phyloP scores from a whole-genome alignment of 2,329 filamentous ascomycete species.

The Cytospora piceae region DNA sequence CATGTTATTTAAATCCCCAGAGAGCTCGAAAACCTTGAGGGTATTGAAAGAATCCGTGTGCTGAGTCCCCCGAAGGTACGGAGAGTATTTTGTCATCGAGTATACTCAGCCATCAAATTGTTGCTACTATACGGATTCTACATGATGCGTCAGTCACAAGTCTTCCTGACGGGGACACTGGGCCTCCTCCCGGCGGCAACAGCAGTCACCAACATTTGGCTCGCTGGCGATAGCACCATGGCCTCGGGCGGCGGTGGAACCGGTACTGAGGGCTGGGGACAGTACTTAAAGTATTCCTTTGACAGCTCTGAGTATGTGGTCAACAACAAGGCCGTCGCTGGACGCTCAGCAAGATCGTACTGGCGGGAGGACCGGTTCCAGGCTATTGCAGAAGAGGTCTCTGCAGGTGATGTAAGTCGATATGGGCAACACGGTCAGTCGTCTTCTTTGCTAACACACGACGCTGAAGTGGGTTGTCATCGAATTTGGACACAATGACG shows the following conservation, averaged over 20 bases:
- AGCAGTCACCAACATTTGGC: conserved; percentile 23
- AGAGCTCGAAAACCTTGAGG: neutral
- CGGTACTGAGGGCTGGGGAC: conserved; percentile 63
- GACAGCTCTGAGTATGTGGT: conserved; percentile 47
- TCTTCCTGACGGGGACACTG: conserved; percentile 5
- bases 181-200: conserved; percentile 1
- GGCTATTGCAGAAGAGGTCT: conserved; percentile 55
- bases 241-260: conserved; percentile 50
- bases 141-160: conserved; percentile 5
- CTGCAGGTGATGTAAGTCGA: conserved; percentile 52
- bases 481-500: conserved; percentile 76
- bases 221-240: conserved; percentile 63
- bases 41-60: no score
- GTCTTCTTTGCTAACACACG: neutral
- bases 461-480: conserved; percentile 61
- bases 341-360: conserved; percentile 68
- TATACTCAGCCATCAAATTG: neutral
- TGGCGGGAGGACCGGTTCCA: conserved; percentile 68
- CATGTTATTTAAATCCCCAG: neutral
- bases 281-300: conserved; percentile 59
- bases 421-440: neutral
- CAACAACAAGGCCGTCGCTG: conserved; percentile 67
- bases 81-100: neutral
- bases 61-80: neutral
- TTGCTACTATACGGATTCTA: neutral